A percentile compares a stretch with the other conserved stretches of the same genome.
Evolutionary conservation across 163 green algal genomes (phyloP).

Genomic region (Volvox carteri): DNA sequence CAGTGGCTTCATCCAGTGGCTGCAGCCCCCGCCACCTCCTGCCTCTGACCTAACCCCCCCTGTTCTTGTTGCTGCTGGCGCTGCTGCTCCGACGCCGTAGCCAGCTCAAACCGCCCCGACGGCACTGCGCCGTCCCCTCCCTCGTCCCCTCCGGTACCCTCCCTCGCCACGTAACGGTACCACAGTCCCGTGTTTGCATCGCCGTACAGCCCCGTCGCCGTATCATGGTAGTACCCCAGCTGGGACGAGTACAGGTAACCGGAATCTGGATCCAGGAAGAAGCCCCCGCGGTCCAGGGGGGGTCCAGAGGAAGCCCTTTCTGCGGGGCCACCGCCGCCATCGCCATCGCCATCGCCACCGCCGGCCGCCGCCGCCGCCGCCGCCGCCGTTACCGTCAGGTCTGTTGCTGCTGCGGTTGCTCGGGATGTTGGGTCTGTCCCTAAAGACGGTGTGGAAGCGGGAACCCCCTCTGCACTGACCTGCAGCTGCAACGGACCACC

Average conservation of each 20-base stretch:
- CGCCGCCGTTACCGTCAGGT: too few species aligned
- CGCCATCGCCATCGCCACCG: neutral
- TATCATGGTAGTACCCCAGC: conserved; percentile 48
- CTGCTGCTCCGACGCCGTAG: neutral
- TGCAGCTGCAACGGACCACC: neutral
- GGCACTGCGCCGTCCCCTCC: neutral
- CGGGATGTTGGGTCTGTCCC: neutral
- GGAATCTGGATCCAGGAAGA: neutral
- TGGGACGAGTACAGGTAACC: conserved; percentile 18
- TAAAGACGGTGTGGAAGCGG: neutral
- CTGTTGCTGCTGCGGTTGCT: neutral
- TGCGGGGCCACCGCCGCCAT: neutral
- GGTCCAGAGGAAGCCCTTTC: neutral
- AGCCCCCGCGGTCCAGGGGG: neutral
- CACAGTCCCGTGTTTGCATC: conserved; percentile 37
- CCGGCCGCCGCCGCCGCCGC: neutral
- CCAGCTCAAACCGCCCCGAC: neutral
- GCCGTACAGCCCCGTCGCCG: conserved; percentile 21
- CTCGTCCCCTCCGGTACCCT: neutral
- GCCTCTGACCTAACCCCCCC: neutral
- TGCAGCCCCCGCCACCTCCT: neutral
- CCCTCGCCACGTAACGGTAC: conserved; percentile 8
- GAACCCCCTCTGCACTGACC: neutral
- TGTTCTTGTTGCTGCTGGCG: neutral
- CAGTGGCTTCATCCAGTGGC: neutral